Evolutionary conservation across 306 rosid genomes (phyloP), one percentile per base, ranked within the genome.

Genomic region (Glycyrrhiza uralensis): DNA sequence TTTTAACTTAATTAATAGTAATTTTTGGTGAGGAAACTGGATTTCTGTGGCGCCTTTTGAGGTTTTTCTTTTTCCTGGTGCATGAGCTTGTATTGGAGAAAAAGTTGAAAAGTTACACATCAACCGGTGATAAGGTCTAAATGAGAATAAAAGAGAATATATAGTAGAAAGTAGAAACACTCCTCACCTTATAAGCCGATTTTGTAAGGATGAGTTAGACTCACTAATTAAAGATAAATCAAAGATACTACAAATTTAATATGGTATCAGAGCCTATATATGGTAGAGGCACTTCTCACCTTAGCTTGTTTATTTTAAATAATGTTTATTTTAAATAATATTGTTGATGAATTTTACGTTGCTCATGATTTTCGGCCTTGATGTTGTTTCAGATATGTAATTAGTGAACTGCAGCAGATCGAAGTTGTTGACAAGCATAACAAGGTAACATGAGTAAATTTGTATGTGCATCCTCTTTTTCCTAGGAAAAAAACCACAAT

Each of bases 301-400:
- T 66, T 33, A 38, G 2, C 11, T 38, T 38, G 44, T 38, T 38
- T 38, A 4, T 38, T 38, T 38, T 4, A 10, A 35, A n/a, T n/a
- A n/a, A n/a, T n/a, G n/a, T n/a, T n/a, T 54, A 5, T 47, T 71
- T 13, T 1, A 5, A 64, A 30, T 71, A 3, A 26, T 33, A 22
- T 6, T 41, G 54, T 42, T 39, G 4, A 19, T 69, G 58, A 23
- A 32, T 73, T 67, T 47, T 35, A 13, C 15, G 6, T 5, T 71
- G 46, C 57, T 76, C 12, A 24, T 72, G 49, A 51, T 11, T 3
- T 41, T 47, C 24, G 44, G 18, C 7, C 0, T 18, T 52, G 63
- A 57, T 66, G 52, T 5, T 67, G 52, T 79, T 75, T 35, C 87
- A 83, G 87, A 66, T 51, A 45, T 75, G 82, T 83, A 56, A 71